These are phyloP conservation scores for Tothia fuscella DNA, from an alignment of 2,329 filamentous ascomycete species.

Conservation along the genomic window DNA sequence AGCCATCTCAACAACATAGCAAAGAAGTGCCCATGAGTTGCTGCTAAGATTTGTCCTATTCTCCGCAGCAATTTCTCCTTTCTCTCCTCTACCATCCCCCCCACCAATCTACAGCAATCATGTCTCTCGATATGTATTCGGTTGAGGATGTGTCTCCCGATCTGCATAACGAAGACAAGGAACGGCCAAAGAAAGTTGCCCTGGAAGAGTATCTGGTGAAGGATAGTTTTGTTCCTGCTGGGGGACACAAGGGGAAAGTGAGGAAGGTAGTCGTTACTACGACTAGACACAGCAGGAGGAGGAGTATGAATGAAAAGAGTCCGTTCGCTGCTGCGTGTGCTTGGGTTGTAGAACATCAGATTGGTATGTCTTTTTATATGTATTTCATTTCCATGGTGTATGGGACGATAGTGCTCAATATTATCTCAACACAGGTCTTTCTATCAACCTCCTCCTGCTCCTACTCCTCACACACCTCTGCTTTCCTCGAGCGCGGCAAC, in stretches of 20 bases:
- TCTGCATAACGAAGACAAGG: neutral
- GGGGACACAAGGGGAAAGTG: neutral
- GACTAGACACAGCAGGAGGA: neutral
- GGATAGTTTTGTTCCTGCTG: constrained; percentile 3
- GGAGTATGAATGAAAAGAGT: constrained; percentile 37
- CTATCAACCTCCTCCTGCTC: constrained; percentile 73
- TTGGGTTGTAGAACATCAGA: constrained; percentile 69
- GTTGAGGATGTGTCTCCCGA: constrained; percentile 1
- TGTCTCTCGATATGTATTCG: neutral
- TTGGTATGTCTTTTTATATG: constrained; percentile 44
- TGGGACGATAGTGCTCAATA: neutral
- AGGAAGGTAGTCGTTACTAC: neutral
- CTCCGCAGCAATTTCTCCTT: neutral
- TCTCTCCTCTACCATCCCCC: neutral
- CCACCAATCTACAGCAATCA: neutral
- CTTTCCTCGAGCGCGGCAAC: constrained; percentile 65
- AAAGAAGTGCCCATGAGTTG: neutral
- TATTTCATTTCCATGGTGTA: neutral
- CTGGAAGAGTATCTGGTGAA: constrained; percentile 4
- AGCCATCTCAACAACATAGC: too few species aligned
- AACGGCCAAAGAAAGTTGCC: neutral
- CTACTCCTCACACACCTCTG: constrained; percentile 71
- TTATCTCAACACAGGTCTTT: constrained; percentile 71
- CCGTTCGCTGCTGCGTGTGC: constrained; percentile 48
- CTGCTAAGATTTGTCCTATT: neutral